Conservation (phyloP, 75 land plant genomes). For the Pseudotsuga menziesii region DNA sequence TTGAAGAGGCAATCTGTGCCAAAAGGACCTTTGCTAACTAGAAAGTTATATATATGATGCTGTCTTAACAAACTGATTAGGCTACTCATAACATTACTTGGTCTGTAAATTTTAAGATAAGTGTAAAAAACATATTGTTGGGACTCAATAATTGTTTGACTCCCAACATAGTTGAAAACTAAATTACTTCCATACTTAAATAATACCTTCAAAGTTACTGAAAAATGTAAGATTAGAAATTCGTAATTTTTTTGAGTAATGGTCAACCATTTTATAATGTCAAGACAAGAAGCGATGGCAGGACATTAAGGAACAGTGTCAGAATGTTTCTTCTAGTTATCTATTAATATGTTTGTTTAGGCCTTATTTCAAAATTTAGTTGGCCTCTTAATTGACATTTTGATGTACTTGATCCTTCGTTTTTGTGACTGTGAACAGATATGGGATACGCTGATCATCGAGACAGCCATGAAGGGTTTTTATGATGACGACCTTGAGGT, state of each 20-base stretch:
- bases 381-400: background rate
- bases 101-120: too few relatives aligned
- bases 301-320: background rate
- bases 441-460: slow-evolving; percentile 54
- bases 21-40: too few relatives aligned
- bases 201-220: too few relatives aligned
- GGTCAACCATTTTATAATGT: background rate
- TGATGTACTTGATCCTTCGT: background rate
- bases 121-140: background rate
- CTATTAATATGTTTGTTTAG: background rate
- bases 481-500: slow-evolving; percentile 15
- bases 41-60: too few relatives aligned
- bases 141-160: slow-evolving; percentile 12
- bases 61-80: too few relatives aligned
- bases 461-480: slow-evolving; percentile 32
- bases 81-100: too few relatives aligned
- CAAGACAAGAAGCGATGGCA: too few relatives aligned
- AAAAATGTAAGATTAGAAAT: too few relatives aligned
- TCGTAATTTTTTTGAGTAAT: too few relatives aligned
- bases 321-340: background rate
- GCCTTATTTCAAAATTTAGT: background rate
- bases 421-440: slow-evolving; percentile 19
- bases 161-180: too few relatives aligned
- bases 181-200: too few relatives aligned
- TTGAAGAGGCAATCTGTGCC: too few relatives aligned